phyloP scores from a whole-genome alignment of 331 rosid genomes.

The Acacia pycnantha region DNA sequence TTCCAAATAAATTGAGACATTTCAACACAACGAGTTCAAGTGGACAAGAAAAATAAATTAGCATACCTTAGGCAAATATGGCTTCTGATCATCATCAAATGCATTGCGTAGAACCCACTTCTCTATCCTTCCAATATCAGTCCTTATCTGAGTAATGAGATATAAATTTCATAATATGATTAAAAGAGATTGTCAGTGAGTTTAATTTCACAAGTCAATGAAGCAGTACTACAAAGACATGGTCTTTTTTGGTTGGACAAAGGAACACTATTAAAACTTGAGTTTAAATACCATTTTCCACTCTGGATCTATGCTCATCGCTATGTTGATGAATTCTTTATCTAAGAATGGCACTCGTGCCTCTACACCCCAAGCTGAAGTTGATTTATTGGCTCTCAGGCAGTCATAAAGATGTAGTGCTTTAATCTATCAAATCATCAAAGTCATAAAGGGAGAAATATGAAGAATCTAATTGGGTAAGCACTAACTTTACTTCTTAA shows the following conservation, averaged over 20 bases:
- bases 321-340: slow-evolving; percentile 66
- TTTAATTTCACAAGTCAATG: slow-evolving; percentile 9
- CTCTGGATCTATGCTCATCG: slow-evolving; percentile 91
- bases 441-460: slow-evolving; percentile 1
- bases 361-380: slow-evolving; percentile 99
- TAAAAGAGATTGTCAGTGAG: not conserved
- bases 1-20: not conserved
- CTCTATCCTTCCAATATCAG: slow-evolving; percentile 40
- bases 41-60: not conserved
- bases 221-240: slow-evolving; percentile 8
- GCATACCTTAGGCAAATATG: slow-evolving; percentile 84
- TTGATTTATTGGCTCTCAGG: slow-evolving; percentile 92
- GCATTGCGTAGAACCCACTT: slow-evolving; percentile 82
- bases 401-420: slow-evolving; percentile 96
- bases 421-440: slow-evolving; percentile 62
- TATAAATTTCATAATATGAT: slow-evolving; percentile 13
- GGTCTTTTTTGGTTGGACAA: not conserved
- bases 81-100: slow-evolving; percentile 79
- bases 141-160: not conserved
- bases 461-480: not conserved
- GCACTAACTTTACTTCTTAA: not conserved
- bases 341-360: slow-evolving; percentile 98
- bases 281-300: slow-evolving; percentile 78
- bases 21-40: not conserved
- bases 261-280: not conserved